Evolutionary conservation across 83 land plant species (phyloP).

Genomic region (Isoetes engelmannii): DNA sequence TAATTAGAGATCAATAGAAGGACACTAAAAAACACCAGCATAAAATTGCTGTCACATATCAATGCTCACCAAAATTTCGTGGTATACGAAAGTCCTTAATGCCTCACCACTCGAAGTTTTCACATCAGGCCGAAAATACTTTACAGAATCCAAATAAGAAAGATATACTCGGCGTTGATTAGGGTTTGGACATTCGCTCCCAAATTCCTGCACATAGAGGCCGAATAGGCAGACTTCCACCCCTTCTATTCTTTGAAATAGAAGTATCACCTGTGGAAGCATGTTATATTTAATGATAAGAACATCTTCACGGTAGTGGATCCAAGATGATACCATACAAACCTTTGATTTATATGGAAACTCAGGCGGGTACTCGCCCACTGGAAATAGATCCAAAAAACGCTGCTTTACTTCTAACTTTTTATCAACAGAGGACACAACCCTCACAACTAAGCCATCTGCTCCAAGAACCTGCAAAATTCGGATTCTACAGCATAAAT

Average conservation of each 20-base stretch:
- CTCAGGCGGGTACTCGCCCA: conserved; percentile 54
- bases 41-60: conserved; percentile 12
- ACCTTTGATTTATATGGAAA: conserved; percentile 85
- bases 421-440: conserved; percentile 72
- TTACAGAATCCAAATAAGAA: conserved; percentile 93
- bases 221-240: conserved; percentile 99
- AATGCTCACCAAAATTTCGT: conserved; percentile 81
- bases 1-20: not conserved
- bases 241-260: conserved; percentile 99
- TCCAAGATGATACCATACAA: not conserved
- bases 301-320: not conserved
- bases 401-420: conserved; percentile 57
- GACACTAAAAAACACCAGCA: not conserved
- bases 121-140: conserved; percentile 97
- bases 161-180: conserved; percentile 95
- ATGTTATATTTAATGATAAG: not conserved
- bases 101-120: conserved; percentile 83
- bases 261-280: conserved; percentile 60
- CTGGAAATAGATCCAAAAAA: conserved; percentile 49
- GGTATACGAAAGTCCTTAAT: conserved; percentile 95
- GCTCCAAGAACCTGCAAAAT: conserved; percentile 66
- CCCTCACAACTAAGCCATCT: conserved; percentile 59
- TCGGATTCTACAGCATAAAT: not conserved
- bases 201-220: conserved; percentile 99
- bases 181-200: conserved; percentile 72